A percentile compares a stretch with the other conserved stretches of the same genome.
Conservation (phyloP, 352 stramenopile species). For the Globisporangium ultimum region DNA sequence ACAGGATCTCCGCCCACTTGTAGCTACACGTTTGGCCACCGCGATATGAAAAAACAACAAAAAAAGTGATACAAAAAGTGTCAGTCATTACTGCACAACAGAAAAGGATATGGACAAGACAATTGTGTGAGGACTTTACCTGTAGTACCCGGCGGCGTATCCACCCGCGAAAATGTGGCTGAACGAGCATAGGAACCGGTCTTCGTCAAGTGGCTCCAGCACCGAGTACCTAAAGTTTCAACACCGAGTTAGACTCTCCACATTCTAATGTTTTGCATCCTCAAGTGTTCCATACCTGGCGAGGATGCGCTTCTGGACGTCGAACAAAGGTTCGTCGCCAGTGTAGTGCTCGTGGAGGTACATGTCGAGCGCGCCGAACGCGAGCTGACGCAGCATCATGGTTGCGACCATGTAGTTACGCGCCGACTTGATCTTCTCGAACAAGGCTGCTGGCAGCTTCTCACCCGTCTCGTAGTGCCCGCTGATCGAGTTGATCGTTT, state of each 20-base stretch:
- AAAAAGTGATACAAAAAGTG: constrained; percentile 3
- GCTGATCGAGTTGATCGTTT: constrained; percentile 81
- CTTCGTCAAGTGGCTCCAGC: constrained; percentile 88
- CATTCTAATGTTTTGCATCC: no score
- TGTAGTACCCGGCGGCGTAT: constrained; percentile 98
- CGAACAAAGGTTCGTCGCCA: constrained; percentile 88
- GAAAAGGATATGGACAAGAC: background rate
- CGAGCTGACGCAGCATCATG: constrained; percentile 93
- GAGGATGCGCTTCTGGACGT: constrained; percentile 91
- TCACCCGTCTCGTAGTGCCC: constrained; percentile 86
- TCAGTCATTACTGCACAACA: constrained; percentile 8
- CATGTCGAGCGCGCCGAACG: constrained; percentile 92
- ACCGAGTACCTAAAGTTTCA: constrained; percentile 63
- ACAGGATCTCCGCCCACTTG: constrained; percentile 98
- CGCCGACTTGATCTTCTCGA: constrained; percentile 94
- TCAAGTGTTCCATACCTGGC: constrained; percentile 35
- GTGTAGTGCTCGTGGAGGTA: constrained; percentile 76
- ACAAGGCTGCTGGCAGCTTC: constrained; percentile 91
- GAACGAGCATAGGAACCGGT: constrained; percentile 98
- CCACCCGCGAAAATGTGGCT: constrained; percentile 97
- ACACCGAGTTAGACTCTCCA: background rate
- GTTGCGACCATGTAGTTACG: constrained; percentile 96
- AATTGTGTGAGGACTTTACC: constrained; percentile 35
- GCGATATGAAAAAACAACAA: no score
- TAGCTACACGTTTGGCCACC: constrained; percentile 37